Evolutionary conservation across 371 early-diverging fungal genomes (phyloP), one percentile per base, ranked within the genome.

Genomic region (Actinomortierella ambigua): DNA sequence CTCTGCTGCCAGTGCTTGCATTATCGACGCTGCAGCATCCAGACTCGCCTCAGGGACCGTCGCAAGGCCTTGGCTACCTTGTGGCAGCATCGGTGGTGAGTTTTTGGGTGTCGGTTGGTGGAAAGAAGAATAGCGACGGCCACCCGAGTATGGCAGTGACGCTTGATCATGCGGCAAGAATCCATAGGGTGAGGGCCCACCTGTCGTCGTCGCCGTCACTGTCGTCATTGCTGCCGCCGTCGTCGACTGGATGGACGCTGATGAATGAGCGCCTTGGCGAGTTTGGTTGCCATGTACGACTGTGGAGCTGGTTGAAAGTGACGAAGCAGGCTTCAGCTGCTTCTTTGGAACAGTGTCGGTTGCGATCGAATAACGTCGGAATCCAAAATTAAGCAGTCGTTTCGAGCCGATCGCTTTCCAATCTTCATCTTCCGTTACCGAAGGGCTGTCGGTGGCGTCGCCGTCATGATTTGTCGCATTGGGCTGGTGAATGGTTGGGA

Each of bases 351-450:
- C 58, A 22, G 75, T 73, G 51, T 73, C 75, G 22, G 75, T 73
- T 13, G 76, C 69, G 43, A 76, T 69, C 4, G 76, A 76, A 51
- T 76, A 69, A 1, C 76, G 59, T 15, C 76, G 55, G 61, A 76
- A 76, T 0, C 70, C 68, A 57, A 63, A 67, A 50, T 73, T 73
- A 20, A 73, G 48, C 0, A 76, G 63, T 0, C 66, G 57, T 27
- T 66, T 76, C 26, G 76, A 69, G 52, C 76, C 76, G 18, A 76
- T 76, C 13, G 63, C 70, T 41, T 69, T 69, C 76, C 76, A 76
- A 29, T 76, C 76, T 48, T 76, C 76, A 22, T 76, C 76, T 48
- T 76, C 76, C 23, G 76, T 76, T 2, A 69, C 69, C 0, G 76
- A 76, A 11, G 76, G 75, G 20, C 75, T 73, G 20, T 73, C 75